Evolutionary conservation across 23 red algal genomes (phyloP).

Genomic region (Rhodosorus marinus): DNA sequence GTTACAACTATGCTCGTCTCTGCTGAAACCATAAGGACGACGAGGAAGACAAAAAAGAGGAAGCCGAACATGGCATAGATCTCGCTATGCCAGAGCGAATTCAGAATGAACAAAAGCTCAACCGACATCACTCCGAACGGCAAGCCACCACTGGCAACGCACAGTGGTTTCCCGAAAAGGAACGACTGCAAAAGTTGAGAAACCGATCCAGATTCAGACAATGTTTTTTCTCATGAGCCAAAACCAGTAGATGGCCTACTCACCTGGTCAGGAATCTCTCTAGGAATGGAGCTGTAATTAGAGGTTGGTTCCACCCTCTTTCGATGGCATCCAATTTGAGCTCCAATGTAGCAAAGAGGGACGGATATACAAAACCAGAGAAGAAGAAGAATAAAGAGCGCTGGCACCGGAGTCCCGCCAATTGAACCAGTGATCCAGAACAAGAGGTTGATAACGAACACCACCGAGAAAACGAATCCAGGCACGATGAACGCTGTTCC

Average conservation of each 20-base stretch:
- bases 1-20: slow-evolving; percentile 58
- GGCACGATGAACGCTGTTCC: slow-evolving; percentile 51
- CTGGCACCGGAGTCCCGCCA: slow-evolving; percentile 55
- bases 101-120: slow-evolving; percentile 72
- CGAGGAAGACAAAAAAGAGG: slow-evolving; percentile 32
- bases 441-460: slow-evolving; percentile 66
- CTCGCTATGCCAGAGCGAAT: slow-evolving; percentile 39
- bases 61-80: slow-evolving; percentile 78
- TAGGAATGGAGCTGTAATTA: no score
- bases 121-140: slow-evolving; percentile 81
- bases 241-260: no score
- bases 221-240: no score
- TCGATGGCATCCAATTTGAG: slow-evolving; percentile 45
- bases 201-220: slow-evolving; percentile 77
- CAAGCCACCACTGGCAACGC: slow-evolving; percentile 26
- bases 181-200: slow-evolving; percentile 42
- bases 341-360: slow-evolving; percentile 59
- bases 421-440: slow-evolving; percentile 72
- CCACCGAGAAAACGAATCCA: slow-evolving; percentile 47
- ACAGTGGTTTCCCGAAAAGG: slow-evolving; percentile 16
- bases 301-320: slow-evolving; percentile 24
- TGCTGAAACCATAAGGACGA: slow-evolving; percentile 62
- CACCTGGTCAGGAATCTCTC: no score
- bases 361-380: slow-evolving; percentile 85
- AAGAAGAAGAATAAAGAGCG: slow-evolving; percentile 43